Evolutionary conservation across 75 land plant genomes (phyloP), one percentile per base, ranked within the genome.

Genomic region (Cunninghamia lanceolata): DNA sequence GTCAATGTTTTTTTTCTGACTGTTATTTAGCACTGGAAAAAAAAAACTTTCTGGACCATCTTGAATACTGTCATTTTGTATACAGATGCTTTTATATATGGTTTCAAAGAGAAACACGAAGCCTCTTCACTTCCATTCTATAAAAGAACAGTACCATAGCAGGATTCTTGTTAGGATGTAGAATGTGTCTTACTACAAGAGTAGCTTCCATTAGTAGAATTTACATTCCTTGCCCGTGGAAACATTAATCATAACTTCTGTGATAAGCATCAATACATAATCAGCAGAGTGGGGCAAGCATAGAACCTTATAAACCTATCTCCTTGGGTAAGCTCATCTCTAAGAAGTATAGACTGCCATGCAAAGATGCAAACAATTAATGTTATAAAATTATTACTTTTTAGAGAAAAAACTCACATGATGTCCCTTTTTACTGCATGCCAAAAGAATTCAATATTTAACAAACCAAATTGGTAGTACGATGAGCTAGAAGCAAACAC

Each of bases 301-400:
- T 43, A n/a, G 21, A 45, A 80, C 82, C n/a, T 45, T 88, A 94
- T 85, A 94, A 83, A 85, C 86, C 90, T 91, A 92, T 88, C 43
- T 95, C 96, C 83, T 89, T 86, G 14, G 97, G 96, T 53, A 95
- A 88, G 91, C 93, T 93, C 80, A 95, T 81, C 71, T 96, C 96
- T 50, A 96, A 87, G 81, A 96, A 92, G 76, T 96, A 92, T 43
- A 96, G 84, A 85, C 98, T 94, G 95, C 87, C 86, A 93, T 75
- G 71, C 35, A 85, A 66, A 14, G 39, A 14, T n/a, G 8, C 63
- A n/a, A 3, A 43, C 84, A 75, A 75, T 10, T 2, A 45, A 30
- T 4, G 21, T n/a, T n/a, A 50, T 34, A 79, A 32, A 34, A 40
- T 4, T 66, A 63, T 10, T 11, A 30, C 36, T 54, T 32, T 70